Conservation (phyloP, 192 early-diverging fungal genomes). For the Chytriomyces confervae region DNA sequence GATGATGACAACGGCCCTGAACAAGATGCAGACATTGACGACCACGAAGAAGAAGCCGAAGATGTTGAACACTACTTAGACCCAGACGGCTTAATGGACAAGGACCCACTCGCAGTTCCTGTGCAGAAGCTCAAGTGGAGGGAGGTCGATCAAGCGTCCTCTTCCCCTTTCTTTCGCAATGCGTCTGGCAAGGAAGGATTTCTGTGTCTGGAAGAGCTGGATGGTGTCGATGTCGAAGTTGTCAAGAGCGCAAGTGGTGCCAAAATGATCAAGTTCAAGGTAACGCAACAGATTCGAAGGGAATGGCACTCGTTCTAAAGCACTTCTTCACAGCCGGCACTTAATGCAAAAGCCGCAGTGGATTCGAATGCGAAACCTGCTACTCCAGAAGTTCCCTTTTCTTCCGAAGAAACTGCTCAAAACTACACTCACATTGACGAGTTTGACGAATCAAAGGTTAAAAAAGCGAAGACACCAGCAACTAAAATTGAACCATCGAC, state of each 20-base stretch:
- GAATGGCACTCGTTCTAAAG: slow-evolving; percentile 4
- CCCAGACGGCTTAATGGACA: not conserved
- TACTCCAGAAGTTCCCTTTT: slow-evolving; percentile 27
- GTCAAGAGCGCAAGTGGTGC: slow-evolving; percentile 67
- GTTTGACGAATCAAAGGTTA: slow-evolving; percentile 65
- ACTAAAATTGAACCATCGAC: not conserved
- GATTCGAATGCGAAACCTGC: slow-evolving; percentile 3
- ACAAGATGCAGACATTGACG: not conserved
- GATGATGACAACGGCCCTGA: not conserved
- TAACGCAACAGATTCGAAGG: slow-evolving; percentile 27
- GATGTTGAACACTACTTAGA: not conserved
- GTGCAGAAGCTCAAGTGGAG: slow-evolving; percentile 5
- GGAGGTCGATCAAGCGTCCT: not conserved
- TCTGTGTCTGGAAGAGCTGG: slow-evolving; percentile 85
- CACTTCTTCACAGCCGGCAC: not conserved
- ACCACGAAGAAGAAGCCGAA: not conserved
- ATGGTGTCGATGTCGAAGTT: slow-evolving; percentile 80
- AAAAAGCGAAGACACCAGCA: slow-evolving; percentile 39
- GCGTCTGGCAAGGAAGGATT: slow-evolving; percentile 60
- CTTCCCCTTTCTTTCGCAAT: not conserved
- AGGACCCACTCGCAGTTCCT: not conserved
- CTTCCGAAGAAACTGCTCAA: slow-evolving; percentile 30
- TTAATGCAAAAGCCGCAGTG: not conserved
- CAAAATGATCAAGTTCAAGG: slow-evolving; percentile 76
- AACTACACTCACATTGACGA: slow-evolving; percentile 79